phyloP scores from a whole-genome alignment of 2,329 filamentous ascomycete genomes.

The Fusarium sp. region DNA sequence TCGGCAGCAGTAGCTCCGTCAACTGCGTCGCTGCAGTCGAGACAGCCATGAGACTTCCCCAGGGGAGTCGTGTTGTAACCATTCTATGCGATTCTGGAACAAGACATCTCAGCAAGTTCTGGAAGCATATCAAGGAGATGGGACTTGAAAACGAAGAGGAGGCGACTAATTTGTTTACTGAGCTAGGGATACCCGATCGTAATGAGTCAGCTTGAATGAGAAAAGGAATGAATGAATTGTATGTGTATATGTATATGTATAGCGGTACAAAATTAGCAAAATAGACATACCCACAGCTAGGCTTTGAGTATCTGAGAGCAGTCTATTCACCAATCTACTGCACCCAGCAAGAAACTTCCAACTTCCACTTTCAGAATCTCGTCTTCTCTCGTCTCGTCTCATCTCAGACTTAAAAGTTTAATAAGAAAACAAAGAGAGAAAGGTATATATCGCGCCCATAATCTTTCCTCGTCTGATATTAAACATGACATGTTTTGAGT shows the following conservation, averaged over 20 bases:
- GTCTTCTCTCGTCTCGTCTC: not conserved
- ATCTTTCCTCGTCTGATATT: slow-evolving; percentile 43
- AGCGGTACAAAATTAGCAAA: slow-evolving; percentile 5
- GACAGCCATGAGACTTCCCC: slow-evolving; percentile 74
- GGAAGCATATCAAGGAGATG: slow-evolving; percentile 79
- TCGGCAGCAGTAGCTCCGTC: slow-evolving; percentile 95
- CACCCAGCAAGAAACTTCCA: not conserved
- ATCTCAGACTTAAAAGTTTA: slow-evolving; percentile 18
- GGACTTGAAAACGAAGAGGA: slow-evolving; percentile 68
- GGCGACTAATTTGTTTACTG: slow-evolving; percentile 63
- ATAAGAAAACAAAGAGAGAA: slow-evolving; percentile 39
- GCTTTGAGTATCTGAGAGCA: not conserved
- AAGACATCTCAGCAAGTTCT: slow-evolving; percentile 87
- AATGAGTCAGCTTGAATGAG: slow-evolving; percentile 19
- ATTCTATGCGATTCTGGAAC: slow-evolving; percentile 89
- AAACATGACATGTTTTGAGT: slow-evolving; percentile 42
- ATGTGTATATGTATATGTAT: slow-evolving; percentile 11
- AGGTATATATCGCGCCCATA: slow-evolving; percentile 43
- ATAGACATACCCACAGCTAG: not conserved
- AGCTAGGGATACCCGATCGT: slow-evolving; percentile 61
- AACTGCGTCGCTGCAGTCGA: slow-evolving; percentile 89
- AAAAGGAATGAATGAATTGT: slow-evolving; percentile 18
- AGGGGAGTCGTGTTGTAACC: slow-evolving; percentile 80
- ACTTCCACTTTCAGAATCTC: slow-evolving; percentile 9
- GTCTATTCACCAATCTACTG: slow-evolving; percentile 15